Conservation (phyloP, 2,329 filamentous ascomycete genomes). For the Keithomyces neogunnii region DNA sequence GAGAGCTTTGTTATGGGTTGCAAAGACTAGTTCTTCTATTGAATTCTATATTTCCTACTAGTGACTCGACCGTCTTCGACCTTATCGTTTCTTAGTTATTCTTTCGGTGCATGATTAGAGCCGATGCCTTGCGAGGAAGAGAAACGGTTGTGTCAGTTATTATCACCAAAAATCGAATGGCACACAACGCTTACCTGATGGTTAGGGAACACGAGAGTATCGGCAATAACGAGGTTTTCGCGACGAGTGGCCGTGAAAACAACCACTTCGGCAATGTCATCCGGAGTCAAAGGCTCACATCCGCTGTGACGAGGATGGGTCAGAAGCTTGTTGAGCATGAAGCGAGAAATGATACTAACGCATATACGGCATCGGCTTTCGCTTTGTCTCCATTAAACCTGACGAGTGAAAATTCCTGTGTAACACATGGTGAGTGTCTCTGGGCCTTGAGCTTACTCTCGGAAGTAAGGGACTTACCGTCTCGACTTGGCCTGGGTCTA, state of each 20-base stretch:
- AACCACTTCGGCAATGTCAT: conserved; percentile 84
- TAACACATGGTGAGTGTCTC: background rate
- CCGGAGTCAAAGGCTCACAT: conserved; percentile 74
- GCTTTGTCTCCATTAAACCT: conserved; percentile 80
- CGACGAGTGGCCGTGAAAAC: conserved; percentile 77
- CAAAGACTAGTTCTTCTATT: too few species aligned
- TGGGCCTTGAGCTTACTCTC: background rate
- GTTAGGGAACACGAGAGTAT: conserved; percentile 78
- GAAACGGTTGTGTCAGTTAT: background rate
- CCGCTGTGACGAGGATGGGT: conserved; percentile 36
- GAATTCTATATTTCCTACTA: too few species aligned
- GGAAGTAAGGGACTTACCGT: conserved; percentile 41
- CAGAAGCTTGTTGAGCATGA: background rate
- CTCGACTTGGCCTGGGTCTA: conserved; percentile 90
- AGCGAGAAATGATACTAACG: conserved; percentile 39
- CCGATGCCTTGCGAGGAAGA: conserved; percentile 18
- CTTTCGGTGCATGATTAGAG: conserved; percentile 23
- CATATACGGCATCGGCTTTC: conserved; percentile 86
- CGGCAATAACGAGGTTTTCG: conserved; percentile 86
- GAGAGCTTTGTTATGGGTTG: too few species aligned
- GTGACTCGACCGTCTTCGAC: too few species aligned
- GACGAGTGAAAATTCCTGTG: conserved; percentile 76
- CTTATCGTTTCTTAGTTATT: background rate
- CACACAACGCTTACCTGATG: conserved; percentile 57
- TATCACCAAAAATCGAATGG: background rate